A percentile compares a stretch with the other conserved stretches of the same genome.
These are phyloP conservation scores for Trichoderma aggressivum DNA, from an alignment of 2,329 filamentous ascomycete genomes.

Conservation along the genomic window DNA sequence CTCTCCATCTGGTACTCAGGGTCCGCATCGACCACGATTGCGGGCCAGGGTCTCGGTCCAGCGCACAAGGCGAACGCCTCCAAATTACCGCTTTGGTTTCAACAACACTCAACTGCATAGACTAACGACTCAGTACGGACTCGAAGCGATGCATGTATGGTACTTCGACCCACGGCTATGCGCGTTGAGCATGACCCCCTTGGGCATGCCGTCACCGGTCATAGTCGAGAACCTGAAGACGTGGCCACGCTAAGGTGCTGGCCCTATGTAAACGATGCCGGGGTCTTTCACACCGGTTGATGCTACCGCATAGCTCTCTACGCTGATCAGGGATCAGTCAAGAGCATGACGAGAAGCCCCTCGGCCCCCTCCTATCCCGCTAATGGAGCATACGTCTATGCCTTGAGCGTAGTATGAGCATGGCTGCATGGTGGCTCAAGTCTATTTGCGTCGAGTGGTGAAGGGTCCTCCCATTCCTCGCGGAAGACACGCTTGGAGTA, in stretches of 20 bases:
- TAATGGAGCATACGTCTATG: not conserved
- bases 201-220: not conserved
- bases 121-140: not conserved
- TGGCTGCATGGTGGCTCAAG: not conserved
- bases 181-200: not conserved
- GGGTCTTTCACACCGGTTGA: constrained; percentile 1
- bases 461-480: not conserved
- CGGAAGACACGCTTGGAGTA: not conserved
- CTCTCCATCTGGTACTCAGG: not conserved
- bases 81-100: not conserved
- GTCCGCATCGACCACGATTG: constrained; percentile 4
- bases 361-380: not conserved
- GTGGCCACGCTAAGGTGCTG: constrained; percentile 9
- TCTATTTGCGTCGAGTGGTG: not conserved
- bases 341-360: not conserved
- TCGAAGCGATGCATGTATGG: not conserved
- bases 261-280: not conserved
- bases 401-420: not conserved
- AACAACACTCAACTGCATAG: not conserved
- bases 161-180: not conserved
- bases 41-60: not conserved
- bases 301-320: not conserved
- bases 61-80: not conserved
- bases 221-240: not conserved
- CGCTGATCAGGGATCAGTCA: not conserved